A percentile compares a stretch with the other conserved stretches of the same genome.
These are phyloP conservation scores for Olyra latifolia DNA, from an alignment of 176 grass and related monocot species.

Conservation along the genomic window DNA sequence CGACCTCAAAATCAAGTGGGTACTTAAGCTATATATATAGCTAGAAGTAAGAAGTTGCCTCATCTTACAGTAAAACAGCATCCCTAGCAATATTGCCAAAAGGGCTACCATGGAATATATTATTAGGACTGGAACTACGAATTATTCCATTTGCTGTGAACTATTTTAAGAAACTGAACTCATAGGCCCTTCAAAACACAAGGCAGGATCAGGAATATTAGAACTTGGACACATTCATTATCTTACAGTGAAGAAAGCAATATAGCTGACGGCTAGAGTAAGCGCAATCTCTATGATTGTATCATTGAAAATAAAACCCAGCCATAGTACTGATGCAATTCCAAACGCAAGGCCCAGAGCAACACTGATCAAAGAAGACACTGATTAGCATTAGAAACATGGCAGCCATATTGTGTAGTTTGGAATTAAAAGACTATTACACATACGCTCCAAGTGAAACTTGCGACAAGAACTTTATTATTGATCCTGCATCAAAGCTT, in stretches of 20 bases:
- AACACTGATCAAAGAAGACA: slow-evolving; percentile 61
- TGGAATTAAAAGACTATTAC: slow-evolving; percentile 7
- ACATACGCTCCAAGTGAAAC: slow-evolving; percentile 95
- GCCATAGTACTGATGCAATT: slow-evolving; percentile 84
- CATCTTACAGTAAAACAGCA: not conserved
- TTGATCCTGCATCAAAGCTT: slow-evolving; percentile 65
- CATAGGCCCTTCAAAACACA: not conserved
- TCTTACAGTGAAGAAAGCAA: slow-evolving; percentile 98
- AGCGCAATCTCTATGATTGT: slow-evolving; percentile 93
- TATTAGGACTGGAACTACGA: not conserved
- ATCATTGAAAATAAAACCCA: slow-evolving; percentile 96
- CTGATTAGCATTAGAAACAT: slow-evolving; percentile 12
- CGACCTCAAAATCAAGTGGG: not conserved
- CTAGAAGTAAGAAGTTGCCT: not conserved
- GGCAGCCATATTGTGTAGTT: not conserved
- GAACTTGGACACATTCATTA: not conserved
- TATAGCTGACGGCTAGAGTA: slow-evolving; percentile 95
- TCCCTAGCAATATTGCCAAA: not conserved
- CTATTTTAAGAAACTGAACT: slow-evolving; percentile 11
- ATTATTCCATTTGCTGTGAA: not conserved
- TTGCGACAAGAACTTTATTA: slow-evolving; percentile 90
- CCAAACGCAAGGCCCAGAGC: slow-evolving; percentile 87
- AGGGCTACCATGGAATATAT: not conserved
- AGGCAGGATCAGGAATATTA: not conserved
- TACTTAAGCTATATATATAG: not conserved